A percentile compares a stretch with the other conserved stretches of the same genome.
These are phyloP conservation scores for Dryadomyces sulphureus DNA, from an alignment of 2,329 filamentous ascomycete genomes.

Conservation along the genomic window DNA sequence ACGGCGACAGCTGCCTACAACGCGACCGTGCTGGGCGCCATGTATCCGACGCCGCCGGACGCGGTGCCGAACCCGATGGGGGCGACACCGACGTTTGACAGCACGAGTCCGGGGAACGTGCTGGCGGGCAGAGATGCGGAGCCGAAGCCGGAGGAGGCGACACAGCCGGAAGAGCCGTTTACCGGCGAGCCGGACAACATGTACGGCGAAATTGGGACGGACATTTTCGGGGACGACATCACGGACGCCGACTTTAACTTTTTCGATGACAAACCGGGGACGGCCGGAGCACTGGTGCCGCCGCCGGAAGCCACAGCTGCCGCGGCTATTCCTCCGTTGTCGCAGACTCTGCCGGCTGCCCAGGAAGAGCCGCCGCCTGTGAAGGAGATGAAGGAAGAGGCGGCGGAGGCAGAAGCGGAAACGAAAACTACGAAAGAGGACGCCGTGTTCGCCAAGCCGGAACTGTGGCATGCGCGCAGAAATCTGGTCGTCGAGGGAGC, in stretches of 20 bases:
- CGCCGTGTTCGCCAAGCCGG: conserved; percentile 41
- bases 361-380: neutral
- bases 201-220: conserved; percentile 53
- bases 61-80: conserved; percentile 39
- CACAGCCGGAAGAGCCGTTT: conserved; percentile 26
- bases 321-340: too few species aligned
- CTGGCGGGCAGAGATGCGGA: conserved; percentile 20
- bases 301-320: neutral
- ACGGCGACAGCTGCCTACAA: conserved; percentile 8
- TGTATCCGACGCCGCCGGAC: conserved; percentile 62
- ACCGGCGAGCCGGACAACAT: conserved; percentile 38
- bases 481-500: conserved; percentile 27
- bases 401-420: neutral
- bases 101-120: conserved; percentile 38
- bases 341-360: neutral
- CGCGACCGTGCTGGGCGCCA: conserved; percentile 28
- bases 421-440: conserved; percentile 3
- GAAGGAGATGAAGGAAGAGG: neutral
- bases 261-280: conserved; percentile 50
- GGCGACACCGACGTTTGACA: conserved; percentile 41
- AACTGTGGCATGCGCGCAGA: conserved; percentile 43
- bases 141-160: conserved; percentile 28
- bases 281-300: conserved; percentile 20
- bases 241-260: conserved; percentile 76
- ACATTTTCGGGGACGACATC: conserved; percentile 62